A percentile compares a stretch with the other conserved stretches of the same genome.
phyloP scores from a whole-genome alignment of 305 asterid species.

The Fraxinus baroniana region DNA sequence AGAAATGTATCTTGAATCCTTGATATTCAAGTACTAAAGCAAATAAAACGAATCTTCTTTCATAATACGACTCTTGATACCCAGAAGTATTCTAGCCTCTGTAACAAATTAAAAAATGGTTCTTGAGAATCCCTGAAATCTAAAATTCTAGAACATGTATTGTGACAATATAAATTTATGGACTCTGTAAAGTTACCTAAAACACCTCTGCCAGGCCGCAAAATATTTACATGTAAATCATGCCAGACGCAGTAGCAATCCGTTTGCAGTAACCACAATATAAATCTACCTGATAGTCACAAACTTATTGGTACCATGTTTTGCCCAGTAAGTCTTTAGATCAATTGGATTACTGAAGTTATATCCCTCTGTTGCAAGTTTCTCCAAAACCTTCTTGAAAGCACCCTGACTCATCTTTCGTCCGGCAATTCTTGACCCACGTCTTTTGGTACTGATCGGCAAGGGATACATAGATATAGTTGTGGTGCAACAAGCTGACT shows the following conservation, averaged over 20 bases:
- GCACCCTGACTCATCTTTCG: constrained; percentile 99
- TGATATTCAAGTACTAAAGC: constrained; percentile 31
- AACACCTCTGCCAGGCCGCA: constrained; percentile 53
- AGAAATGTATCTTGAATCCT: not conserved
- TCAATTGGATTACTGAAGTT: constrained; percentile 77
- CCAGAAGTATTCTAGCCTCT: constrained; percentile 36
- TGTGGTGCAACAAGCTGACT: constrained; percentile 96
- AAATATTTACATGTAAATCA: constrained; percentile 54
- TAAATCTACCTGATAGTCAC: constrained; percentile 81
- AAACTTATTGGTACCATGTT: constrained; percentile 97
- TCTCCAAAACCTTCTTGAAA: constrained; percentile 90
- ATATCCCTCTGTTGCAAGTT: constrained; percentile 75
- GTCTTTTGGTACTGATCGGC: constrained; percentile 94
- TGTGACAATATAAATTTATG: not conserved
- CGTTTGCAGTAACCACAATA: constrained; percentile 21
- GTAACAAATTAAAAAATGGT: constrained; percentile 38
- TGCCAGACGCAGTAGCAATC: constrained; percentile 35
- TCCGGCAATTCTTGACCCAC: constrained; percentile 96
- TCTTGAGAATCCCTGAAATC: constrained; percentile 35
- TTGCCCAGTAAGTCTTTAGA: constrained; percentile 95
- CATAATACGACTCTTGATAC: constrained; percentile 47
- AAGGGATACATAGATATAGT: constrained; percentile 89
- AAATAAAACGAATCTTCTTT: constrained; percentile 30
- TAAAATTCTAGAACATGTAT: constrained; percentile 31
- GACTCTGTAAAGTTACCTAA: constrained; percentile 27